These are phyloP conservation scores for Vanilla planifolia DNA, from an alignment of 106 monocot genomes.

Conservation along the genomic window DNA sequence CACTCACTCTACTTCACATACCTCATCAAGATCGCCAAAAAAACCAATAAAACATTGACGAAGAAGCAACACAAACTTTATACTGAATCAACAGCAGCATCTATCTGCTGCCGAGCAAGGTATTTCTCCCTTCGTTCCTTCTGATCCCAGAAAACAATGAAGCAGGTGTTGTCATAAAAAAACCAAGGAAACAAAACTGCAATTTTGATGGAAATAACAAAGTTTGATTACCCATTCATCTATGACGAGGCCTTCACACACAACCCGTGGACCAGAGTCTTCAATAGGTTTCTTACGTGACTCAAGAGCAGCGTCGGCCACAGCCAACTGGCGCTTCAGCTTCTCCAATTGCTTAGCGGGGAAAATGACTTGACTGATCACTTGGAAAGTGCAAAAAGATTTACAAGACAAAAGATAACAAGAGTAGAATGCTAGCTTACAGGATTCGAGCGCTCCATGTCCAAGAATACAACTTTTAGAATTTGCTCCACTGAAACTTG, in stretches of 20 bases:
- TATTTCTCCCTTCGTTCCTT: constrained; percentile 59
- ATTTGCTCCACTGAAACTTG: constrained; percentile 79
- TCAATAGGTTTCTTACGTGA: constrained; percentile 49
- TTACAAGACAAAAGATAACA: neutral
- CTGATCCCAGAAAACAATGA: constrained; percentile 10
- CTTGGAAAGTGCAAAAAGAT: neutral
- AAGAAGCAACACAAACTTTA: neutral
- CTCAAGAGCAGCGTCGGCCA: constrained; percentile 57
- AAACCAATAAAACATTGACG: neutral
- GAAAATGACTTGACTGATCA: neutral
- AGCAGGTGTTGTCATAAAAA: neutral
- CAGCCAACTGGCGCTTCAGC: constrained; percentile 46
- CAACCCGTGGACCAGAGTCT: constrained; percentile 34
- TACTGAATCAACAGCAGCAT: constrained; percentile 29
- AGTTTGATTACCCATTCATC: constrained; percentile 72
- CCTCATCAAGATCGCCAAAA: no score
- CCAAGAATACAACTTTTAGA: constrained; percentile 81
- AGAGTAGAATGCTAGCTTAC: constrained; percentile 34
- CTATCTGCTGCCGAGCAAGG: constrained; percentile 50
- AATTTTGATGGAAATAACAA: neutral
- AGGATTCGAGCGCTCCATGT: constrained; percentile 32
- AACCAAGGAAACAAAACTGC: neutral
- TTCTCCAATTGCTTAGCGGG: constrained; percentile 40
- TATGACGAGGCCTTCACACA: constrained; percentile 58
- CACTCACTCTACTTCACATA: no score